Evolutionary conservation across 768 basidiomycete genomes (phyloP), one percentile per base, ranked within the genome.

Genomic region (Cyclocybe aegerita): DNA sequence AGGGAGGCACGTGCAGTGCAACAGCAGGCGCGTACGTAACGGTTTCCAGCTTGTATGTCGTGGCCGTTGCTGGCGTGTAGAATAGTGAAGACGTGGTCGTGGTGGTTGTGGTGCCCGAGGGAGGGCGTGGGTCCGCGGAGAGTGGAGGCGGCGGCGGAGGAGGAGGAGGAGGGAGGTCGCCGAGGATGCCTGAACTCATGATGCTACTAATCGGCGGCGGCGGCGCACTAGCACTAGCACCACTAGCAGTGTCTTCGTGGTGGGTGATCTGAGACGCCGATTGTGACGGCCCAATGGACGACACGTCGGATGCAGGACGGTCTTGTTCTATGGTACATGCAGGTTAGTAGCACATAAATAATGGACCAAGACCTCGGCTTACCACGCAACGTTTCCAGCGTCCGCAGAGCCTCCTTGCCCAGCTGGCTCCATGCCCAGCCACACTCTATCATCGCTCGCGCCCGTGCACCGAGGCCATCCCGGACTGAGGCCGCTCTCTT

Each of bases 241-340:
- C 23, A 4, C 4, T n/a, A n/a, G n/a, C n/a, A n/a, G n/a, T n/a
- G n/a, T n/a, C n/a, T 12, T 53, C 46, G 7, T 60, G 45, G 16
- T 62, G 49, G 39, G 68, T 67, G 43, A 77, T 72, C 65, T 90
- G 85, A 12, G 88, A 89, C 2, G 85, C 85, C 2, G 86, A 88
- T 54, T 88, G 88, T 5, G 87, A 89, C n/a, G 86, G 87, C 0
- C 82, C 79, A 54, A 88, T 69, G 1, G 86, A 87, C n/a, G 81
- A 82, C 10, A 78, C 62, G 62, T 84, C 81, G 47, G 83, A 14
- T 45, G 39, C 43, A 17, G 49, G 15, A 30, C 12, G 33, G 30
- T 45, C 29, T 43, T 55, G 46, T 46, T 50, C 40, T 49, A 39
- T 49, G 36, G 48, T 23, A 53, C 46, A 53, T 42, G 40, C 39